A percentile compares a stretch with the other conserved stretches of the same genome.
Conservation (phyloP, 2,329 filamentous ascomycete genomes). For the Penicillium sp. region DNA sequence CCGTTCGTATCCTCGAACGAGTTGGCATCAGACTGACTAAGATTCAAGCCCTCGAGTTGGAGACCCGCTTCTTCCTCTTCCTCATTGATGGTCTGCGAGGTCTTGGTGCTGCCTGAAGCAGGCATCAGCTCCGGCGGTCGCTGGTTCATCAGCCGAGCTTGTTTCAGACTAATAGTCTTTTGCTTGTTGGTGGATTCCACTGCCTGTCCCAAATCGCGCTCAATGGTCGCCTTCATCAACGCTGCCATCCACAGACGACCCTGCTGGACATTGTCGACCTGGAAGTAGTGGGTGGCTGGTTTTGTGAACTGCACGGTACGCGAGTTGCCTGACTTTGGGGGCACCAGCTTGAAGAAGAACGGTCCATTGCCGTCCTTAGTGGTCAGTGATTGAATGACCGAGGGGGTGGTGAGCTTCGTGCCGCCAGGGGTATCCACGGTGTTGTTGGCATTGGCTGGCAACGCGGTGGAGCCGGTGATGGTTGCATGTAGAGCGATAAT, state of each 20-base stretch:
- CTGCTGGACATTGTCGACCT: slow-evolving; percentile 78
- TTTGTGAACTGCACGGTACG: slow-evolving; percentile 95
- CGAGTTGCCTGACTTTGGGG: slow-evolving; percentile 75
- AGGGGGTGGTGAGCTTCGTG: slow-evolving; percentile 23
- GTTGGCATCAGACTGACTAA: slow-evolving; percentile 15
- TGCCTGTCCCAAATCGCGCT: slow-evolving; percentile 67
- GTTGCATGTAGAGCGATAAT: slow-evolving; percentile 86
- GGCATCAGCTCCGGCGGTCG: slow-evolving; percentile 81
- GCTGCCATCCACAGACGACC: slow-evolving; percentile 97
- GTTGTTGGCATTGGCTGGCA: slow-evolving; percentile 39
- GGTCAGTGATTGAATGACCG: slow-evolving; percentile 25
- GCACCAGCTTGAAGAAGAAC: slow-evolving; percentile 97
- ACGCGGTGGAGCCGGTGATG: slow-evolving; percentile 72
- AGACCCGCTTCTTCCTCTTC: slow-evolving; percentile 23
- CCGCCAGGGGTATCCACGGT: slow-evolving; percentile 28
- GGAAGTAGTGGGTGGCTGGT: slow-evolving; percentile 94
- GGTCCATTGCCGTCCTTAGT: slow-evolving; percentile 53
- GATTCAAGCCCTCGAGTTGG: slow-evolving; percentile 25
- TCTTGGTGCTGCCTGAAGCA: slow-evolving; percentile 26
- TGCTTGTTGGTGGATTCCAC: slow-evolving; percentile 92
- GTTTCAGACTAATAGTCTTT: slow-evolving; percentile 85
- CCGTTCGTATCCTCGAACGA: slow-evolving; percentile 14
- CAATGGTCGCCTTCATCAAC: slow-evolving; percentile 96
- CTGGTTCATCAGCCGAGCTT: slow-evolving; percentile 78
- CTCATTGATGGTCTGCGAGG: slow-evolving; percentile 15